These are phyloP conservation scores for Harrya chromipes DNA, from an alignment of 768 basidiomycete genomes.

Conservation along the genomic window DNA sequence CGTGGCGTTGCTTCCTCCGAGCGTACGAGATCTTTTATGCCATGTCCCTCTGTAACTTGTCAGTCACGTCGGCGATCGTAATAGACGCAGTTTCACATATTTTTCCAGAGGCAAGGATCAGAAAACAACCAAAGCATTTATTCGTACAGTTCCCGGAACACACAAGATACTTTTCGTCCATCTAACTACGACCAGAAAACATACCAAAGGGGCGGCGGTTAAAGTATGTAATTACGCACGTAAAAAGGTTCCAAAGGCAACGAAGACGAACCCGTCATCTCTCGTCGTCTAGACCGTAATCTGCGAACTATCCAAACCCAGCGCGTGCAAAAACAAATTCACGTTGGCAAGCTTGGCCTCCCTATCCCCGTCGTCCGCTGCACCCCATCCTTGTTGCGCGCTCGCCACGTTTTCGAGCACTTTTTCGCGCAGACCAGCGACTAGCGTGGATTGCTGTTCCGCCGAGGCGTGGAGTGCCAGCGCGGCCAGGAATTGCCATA, in stretches of 20 bases:
- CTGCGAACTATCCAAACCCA: constrained; percentile 71
- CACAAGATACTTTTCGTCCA: too few species aligned
- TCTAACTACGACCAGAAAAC: too few species aligned
- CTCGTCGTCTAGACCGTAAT: constrained; percentile 44
- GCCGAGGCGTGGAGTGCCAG: constrained; percentile 80
- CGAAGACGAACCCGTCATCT: not conserved
- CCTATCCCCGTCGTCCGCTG: constrained; percentile 67
- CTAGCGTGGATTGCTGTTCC: constrained; percentile 87
- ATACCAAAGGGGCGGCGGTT: too few species aligned
- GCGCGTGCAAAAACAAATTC: constrained; percentile 83
- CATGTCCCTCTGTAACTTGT: constrained; percentile 8
- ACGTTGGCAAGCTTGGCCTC: constrained; percentile 85
- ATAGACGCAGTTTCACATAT: too few species aligned
- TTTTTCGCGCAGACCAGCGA: constrained; percentile 85
- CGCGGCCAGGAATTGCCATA: constrained; percentile 93
- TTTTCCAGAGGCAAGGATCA: not conserved
- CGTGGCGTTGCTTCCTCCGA: constrained; percentile 14
- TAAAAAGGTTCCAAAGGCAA: too few species aligned
- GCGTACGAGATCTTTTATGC: constrained; percentile 27
- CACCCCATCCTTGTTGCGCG: constrained; percentile 68
- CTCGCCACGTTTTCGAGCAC: constrained; percentile 86
- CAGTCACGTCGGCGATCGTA: not conserved
- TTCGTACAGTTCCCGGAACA: too few species aligned
- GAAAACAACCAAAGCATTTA: too few species aligned
- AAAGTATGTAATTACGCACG: too few species aligned